Base-by-base conservation (phyloP, 352 stramenopile species). In the Globisporangium perplexum region DNA sequence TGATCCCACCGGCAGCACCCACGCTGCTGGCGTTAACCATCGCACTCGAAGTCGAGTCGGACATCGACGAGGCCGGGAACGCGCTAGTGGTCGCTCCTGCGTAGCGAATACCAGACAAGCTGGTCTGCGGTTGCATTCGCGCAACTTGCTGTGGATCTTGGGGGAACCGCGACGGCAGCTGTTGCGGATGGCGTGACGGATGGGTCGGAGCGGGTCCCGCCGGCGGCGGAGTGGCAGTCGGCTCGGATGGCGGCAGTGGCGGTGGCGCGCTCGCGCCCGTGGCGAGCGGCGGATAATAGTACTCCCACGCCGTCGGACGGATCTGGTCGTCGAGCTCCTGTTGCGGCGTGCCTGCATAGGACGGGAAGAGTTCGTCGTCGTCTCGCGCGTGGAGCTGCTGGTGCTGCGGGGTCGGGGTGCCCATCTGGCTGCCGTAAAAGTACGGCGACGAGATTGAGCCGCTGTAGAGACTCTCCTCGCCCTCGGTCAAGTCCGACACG, bases 361-460 rank as follows among this genome's bases (percentile, higher is more conserved):
- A 67, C 18, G 62, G 51, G 41, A 86, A 86, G 55, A 89, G 66
- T 33, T 68, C 61, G 49, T 89, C 71, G n/a, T 68, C 63, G 39
- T 83, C 77, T 28, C 77, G 67, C 30, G 43, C 18, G n/a, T 45
- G 39, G 4, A 45, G 31, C 14, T 44, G 55, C 33, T 55, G 55
- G 17, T 53, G 46, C 17, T 55, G 49, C 30, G 31, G 49, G 12
- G 20, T 61, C 17, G 47, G 55, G 4, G 55, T 61, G 22, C 48
- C 31, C 28, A 48, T 46, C 33, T 51, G 55, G n/a, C 47, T 55
- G 30, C 55, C 55, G 41, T 61, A 61, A 18, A 61, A 61, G 31
- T 61, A 61, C 20, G 55, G 55, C 2, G 55, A 61, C 47, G 55
- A 61, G 20, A 61, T 61, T 10, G 55, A 61, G 23, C 55, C 41